Conservation (phyloP, 768 basidiomycete genomes). For the Lactifluus rugatus region DNA sequence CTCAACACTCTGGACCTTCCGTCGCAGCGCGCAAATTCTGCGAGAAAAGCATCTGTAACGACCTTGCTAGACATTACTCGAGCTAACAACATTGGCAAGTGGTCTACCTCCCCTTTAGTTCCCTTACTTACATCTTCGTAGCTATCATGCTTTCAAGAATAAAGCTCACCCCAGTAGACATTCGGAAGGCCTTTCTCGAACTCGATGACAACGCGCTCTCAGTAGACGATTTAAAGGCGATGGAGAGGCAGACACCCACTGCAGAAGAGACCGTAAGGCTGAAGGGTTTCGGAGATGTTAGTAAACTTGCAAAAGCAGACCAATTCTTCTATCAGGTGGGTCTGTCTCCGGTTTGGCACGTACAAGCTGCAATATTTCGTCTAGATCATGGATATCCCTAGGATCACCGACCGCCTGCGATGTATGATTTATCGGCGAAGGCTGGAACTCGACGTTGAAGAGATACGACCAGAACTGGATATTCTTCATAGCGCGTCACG, state of each 20-base stretch:
- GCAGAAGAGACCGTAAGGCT: slow-evolving; percentile 71
- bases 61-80: slow-evolving; percentile 72
- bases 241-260: slow-evolving; percentile 69
- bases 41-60: slow-evolving; percentile 51
- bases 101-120: not conserved
- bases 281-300: slow-evolving; percentile 58
- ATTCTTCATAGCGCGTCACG: slow-evolving; percentile 59
- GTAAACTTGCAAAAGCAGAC: slow-evolving; percentile 73
- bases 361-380: not conserved
- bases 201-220: slow-evolving; percentile 60
- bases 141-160: slow-evolving; percentile 81
- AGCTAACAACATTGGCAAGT: slow-evolving; percentile 74
- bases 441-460: slow-evolving; percentile 73
- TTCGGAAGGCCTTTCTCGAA: slow-evolving; percentile 61
- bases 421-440: slow-evolving; percentile 81
- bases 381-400: slow-evolving; percentile 74
- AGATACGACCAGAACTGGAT: slow-evolving; percentile 73
- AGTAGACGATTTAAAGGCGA: slow-evolving; percentile 66
- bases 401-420: slow-evolving; percentile 61
- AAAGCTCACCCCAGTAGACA: slow-evolving; percentile 51
- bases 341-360: not conserved
- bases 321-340: slow-evolving; percentile 70
- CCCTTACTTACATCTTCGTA: slow-evolving; percentile 23
- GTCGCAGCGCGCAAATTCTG: slow-evolving; percentile 32
- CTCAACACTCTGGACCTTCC: slow-evolving; percentile 41